phyloP scores from a whole-genome alignment of 257 asterid species.

The Fraxinus excelsior region DNA sequence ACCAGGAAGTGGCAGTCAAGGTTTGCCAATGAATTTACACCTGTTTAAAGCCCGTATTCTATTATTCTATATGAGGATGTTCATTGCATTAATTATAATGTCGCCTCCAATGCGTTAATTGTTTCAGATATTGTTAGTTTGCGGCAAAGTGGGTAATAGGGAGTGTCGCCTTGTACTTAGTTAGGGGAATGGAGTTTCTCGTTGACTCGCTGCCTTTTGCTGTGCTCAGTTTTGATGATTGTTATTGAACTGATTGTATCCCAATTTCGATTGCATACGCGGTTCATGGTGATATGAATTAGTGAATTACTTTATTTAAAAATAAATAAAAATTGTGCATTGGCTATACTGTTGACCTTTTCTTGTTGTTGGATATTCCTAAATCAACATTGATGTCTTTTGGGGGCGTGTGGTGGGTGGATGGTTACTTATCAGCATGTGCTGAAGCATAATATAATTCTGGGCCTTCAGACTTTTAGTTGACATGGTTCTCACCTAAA shows the following conservation, averaged over 20 bases:
- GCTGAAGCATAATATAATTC: neutral
- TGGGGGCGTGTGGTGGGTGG: constrained; percentile 2
- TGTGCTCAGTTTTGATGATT: too few relatives aligned
- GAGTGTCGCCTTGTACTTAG: too few relatives aligned
- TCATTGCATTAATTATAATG: too few relatives aligned
- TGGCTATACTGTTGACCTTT: neutral
- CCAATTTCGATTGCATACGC: too few relatives aligned
- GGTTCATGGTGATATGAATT: too few relatives aligned
- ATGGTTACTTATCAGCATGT: neutral
- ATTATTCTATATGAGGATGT: constrained; percentile 9
- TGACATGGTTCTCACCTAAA: neutral
- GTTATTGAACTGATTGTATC: too few relatives aligned
- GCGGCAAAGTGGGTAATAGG: too few relatives aligned
- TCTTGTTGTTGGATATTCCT: neutral
- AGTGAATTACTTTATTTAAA: too few relatives aligned
- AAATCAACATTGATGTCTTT: constrained; percentile 10
- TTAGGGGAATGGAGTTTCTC: too few relatives aligned
- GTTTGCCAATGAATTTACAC: constrained; percentile 37
- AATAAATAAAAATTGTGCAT: neutral
- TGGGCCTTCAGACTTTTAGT: neutral
- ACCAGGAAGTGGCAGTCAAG: constrained; percentile 92
- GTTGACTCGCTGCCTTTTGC: too few relatives aligned
- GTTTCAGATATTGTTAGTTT: too few relatives aligned
- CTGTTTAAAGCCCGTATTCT: constrained; percentile 20
- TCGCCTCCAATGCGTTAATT: too few relatives aligned